phyloP scores from a whole-genome alignment of 2,329 filamentous ascomycete genomes.

The Neurospora sp. region DNA sequence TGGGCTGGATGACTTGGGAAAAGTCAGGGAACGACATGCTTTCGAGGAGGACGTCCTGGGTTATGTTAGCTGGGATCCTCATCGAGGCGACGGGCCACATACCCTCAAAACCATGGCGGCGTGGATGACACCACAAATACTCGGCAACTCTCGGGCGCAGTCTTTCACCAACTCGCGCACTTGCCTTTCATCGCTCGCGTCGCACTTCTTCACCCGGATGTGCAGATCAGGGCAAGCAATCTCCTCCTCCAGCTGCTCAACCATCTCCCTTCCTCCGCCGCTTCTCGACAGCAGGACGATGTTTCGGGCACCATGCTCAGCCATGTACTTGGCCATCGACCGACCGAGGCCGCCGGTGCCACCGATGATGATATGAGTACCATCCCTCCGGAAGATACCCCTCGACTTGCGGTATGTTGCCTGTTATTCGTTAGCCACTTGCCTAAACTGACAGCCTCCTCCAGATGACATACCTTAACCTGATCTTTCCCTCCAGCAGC shows the following conservation, averaged over 20 bases:
- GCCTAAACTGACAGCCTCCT: background rate
- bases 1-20: constrained; percentile 17
- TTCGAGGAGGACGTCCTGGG: constrained; percentile 18
- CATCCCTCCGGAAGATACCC: constrained; percentile 10
- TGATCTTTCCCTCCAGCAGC: constrained; percentile 4
- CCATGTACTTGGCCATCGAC: constrained; percentile 19
- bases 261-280: constrained; percentile 9
- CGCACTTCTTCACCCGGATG: constrained; percentile 20
- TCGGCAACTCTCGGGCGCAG: constrained; percentile 17
- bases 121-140: constrained; percentile 23
- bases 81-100: constrained; percentile 12
- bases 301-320: constrained; percentile 15
- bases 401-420: constrained; percentile 10
- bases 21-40: constrained; percentile 15
- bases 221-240: constrained; percentile 11
- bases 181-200: constrained; percentile 16
- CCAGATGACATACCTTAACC: constrained; percentile 12
- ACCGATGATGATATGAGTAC: constrained; percentile 17
- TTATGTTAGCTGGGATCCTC: constrained; percentile 6
- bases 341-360: constrained; percentile 18
- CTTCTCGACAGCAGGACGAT: constrained; percentile 18
- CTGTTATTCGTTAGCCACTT: constrained; percentile 3
- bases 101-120: constrained; percentile 23
- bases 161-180: constrained; percentile 15
- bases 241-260: constrained; percentile 15